Evolutionary conservation across 2,329 filamentous ascomycete species (phyloP), one percentile per base, ranked within the genome.

Genomic region (Aspergillus sp.): DNA sequence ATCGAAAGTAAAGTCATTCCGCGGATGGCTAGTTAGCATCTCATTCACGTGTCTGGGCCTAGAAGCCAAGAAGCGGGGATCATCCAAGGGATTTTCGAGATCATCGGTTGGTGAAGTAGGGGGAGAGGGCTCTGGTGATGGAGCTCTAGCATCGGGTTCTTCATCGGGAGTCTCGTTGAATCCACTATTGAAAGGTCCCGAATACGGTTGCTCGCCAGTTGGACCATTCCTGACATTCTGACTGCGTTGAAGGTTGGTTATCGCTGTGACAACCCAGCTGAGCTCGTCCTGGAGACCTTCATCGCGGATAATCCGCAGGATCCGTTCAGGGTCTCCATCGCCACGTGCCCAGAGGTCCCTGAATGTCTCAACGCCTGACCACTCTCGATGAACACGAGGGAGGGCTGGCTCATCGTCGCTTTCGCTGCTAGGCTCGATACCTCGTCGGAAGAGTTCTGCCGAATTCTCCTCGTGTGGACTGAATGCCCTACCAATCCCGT

Each of bases 261-360:
- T 82, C 20, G 82, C 73, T 30, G 78, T 75, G 10, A 86, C 76
- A 75, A 84, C 83, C 65, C 83, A 82, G 10, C 75, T 73, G 32
- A 89, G 75, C 46, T 81, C 79, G 10, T 83, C 80, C 50, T 81
- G 76, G 2, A 83, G 76, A 4, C 80, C 77, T 59, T 87, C 84
- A 35, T 82, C 78, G 36, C 80, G 78, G 30, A 87, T 84, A 19
- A 88, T 82, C 38, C 77, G 73, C 3, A 86, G 59, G 22, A 88
- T 82, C 53, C 77, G 78, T 33, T 81, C 75, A 0, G 79, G 78
- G 59, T 87, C 79, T 4, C 84, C 84, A 41, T 78, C 77, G 1
- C 84, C 83, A 50, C 81, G 80, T 40, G 78, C 76, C 68, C 84
- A 86, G 8, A 75, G 35, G 82, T 84, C 50, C 75, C 77, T 59